phyloP scores from a whole-genome alignment of 1,139 yeast genomes.

The Suzukiozyma palmioleophila region DNA sequence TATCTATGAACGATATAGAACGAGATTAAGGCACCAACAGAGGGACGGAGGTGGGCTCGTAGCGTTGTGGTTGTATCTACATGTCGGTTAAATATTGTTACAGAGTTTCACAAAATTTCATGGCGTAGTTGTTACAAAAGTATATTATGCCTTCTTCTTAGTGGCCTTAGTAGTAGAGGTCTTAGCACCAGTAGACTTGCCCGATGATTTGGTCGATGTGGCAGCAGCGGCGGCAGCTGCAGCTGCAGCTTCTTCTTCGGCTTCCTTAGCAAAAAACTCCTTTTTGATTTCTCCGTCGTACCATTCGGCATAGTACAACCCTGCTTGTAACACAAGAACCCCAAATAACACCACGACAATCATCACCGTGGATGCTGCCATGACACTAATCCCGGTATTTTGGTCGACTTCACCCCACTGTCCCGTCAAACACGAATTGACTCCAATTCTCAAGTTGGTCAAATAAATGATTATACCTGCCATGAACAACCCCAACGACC shows the following conservation, averaged over 20 bases:
- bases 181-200: conserved; percentile 11
- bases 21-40: too few species aligned
- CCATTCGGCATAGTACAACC: conserved; percentile 85
- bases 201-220: conserved; percentile 8
- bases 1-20: background rate
- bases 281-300: conserved; percentile 58
- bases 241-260: conserved; percentile 21
- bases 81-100: too few species aligned
- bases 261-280: conserved; percentile 45
- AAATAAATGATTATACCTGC: conserved; percentile 72
- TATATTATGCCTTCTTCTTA: conserved; percentile 10
- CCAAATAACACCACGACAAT: conserved; percentile 69
- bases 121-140: background rate
- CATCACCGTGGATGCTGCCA: conserved; percentile 86
- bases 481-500: conserved; percentile 68
- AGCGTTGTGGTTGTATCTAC: too few species aligned
- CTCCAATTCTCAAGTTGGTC: conserved; percentile 82
- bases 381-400: conserved; percentile 81
- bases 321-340: conserved; percentile 77
- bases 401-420: conserved; percentile 93
- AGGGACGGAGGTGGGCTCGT: too few species aligned
- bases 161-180: conserved; percentile 12
- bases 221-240: conserved; percentile 16
- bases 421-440: conserved; percentile 62
- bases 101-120: background rate